Evolutionary conservation across 208 protist genomes (phyloP).

Genomic region (Leishmania amazonensis): DNA sequence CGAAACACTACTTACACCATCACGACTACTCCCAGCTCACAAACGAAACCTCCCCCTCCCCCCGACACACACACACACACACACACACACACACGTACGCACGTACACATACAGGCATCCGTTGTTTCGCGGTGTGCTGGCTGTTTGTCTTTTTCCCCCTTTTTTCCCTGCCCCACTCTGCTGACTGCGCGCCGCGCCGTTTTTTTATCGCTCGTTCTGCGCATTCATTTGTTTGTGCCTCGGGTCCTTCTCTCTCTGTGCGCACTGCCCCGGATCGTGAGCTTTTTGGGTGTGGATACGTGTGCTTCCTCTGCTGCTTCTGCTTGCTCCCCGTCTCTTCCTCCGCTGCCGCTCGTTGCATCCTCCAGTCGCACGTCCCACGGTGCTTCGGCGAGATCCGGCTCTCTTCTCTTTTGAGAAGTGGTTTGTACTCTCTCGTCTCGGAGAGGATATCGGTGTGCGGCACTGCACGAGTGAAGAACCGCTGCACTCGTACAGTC

Average conservation of each 20-base stretch:
- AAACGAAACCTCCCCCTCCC: not conserved
- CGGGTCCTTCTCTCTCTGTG: not conserved
- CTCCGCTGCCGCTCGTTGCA: not conserved
- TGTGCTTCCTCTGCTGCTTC: slow-evolving; percentile 4
- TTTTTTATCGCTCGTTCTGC: not conserved
- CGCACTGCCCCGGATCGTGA: not conserved
- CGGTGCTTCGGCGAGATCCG: not conserved
- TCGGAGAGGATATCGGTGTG: not conserved
- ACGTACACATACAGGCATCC: not conserved
- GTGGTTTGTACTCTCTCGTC: not conserved
- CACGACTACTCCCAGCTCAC: not conserved
- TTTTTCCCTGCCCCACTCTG: not conserved
- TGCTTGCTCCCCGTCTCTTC: not conserved
- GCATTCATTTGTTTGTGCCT: not conserved
- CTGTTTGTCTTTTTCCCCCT: not conserved
- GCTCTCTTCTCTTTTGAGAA: not conserved
- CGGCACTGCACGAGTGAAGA: not conserved
- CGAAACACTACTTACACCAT: not conserved
- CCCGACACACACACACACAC: not conserved
- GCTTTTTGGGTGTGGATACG: not conserved
- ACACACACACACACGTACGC: not conserved
- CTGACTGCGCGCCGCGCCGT: not conserved
- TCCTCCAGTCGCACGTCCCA: not conserved
- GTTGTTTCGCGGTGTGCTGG: not conserved
- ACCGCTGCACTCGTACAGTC: not conserved